phyloP scores from a whole-genome alignment of 306 rosid genomes.

The Castanea crenata region DNA sequence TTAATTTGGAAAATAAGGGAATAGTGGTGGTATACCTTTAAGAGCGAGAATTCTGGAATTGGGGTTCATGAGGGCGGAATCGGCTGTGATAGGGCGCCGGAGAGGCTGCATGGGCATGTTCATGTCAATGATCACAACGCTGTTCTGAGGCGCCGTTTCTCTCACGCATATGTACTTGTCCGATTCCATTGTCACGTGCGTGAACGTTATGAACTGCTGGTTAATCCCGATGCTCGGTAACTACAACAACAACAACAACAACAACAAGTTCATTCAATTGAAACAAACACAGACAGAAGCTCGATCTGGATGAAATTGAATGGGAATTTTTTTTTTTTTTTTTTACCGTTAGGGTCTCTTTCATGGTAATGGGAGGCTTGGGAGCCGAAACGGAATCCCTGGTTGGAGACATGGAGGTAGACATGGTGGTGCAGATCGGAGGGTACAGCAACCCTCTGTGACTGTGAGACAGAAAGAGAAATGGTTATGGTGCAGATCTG shows the following conservation, averaged over 20 bases:
- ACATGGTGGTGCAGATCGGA: not conserved
- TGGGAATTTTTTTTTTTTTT: not conserved
- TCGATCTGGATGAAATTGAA: not conserved
- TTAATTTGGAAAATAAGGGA: not conserved
- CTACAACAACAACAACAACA: conserved; percentile 31
- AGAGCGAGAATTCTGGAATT: conserved; percentile 71
- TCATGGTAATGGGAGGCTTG: conserved; percentile 70
- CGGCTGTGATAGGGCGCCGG: conserved; percentile 81
- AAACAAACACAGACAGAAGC: not conserved
- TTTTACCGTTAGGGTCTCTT: conserved; percentile 64
- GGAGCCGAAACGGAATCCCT: conserved; percentile 39
- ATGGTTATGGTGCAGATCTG: conserved; percentile 22
- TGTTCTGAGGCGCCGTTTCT: conserved; percentile 73
- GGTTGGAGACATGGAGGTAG: conserved; percentile 25
- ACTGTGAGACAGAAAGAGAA: conserved; percentile 25
- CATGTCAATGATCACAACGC: conserved; percentile 75
- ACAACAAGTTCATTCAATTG: not conserved
- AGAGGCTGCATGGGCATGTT: conserved; percentile 79
- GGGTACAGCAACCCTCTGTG: not conserved
- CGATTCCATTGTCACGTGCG: conserved; percentile 86
- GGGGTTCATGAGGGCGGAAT: conserved; percentile 82
- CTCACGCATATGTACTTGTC: conserved; percentile 79
- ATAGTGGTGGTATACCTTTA: conserved; percentile 41
- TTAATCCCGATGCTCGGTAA: conserved; percentile 68
- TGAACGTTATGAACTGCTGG: conserved; percentile 72